Base-by-base conservation (phyloP, 2,329 filamentous ascomycete genomes). In the Fusarium oligoseptatum region DNA sequence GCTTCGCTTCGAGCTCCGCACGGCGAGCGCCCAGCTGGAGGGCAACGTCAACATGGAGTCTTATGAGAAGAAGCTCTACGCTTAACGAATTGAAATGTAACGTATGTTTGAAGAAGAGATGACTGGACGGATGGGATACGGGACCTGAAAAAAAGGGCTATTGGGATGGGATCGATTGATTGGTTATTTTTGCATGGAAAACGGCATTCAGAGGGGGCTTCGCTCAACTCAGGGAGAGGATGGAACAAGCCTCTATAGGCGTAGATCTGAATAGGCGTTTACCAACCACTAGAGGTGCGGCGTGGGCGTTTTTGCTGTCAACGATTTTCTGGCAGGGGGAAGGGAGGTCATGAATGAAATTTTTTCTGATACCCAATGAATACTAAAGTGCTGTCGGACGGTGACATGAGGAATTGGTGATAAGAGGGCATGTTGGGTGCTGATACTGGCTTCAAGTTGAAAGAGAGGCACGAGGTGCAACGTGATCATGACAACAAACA, bases 51-150 rank as follows among this genome's bases (percentile, higher is more conserved):
- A 98, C 87, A 95, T 99, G 89, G 95, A 98, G 88, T 96, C 94
- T 83, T 98, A 97, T 83, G 97, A 98, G 89, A 99, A 99, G 93
- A 99, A 98, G 91, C 93, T 99, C 77, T 99, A 97, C 86, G 95
- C 95, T 80, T 98, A 91, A 84, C 77, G 76, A 78, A 84, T 78
- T 78, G 76, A 78, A 71, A 76, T 73, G 72, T 71, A 64, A 74
- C 37, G 68, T 65, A 67, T 64, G 32, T 48, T 70, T 52, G 64
- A 68, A 65, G 48, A 63, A 65, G 66, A 78, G 74, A 72, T 64
- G 69, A 74, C 34, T 72, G 62, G 69, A 74, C 20, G 64, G 66
- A 57, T 71, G 69, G 72, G 60, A 75, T 58, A 73, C 45, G 48
- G 48, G 48, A 32, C 27, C 48, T 34, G 12, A 56, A 66, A 65